These are phyloP conservation scores for Malus fusca DNA, from an alignment of 306 rosid genomes.

Conservation along the genomic window DNA sequence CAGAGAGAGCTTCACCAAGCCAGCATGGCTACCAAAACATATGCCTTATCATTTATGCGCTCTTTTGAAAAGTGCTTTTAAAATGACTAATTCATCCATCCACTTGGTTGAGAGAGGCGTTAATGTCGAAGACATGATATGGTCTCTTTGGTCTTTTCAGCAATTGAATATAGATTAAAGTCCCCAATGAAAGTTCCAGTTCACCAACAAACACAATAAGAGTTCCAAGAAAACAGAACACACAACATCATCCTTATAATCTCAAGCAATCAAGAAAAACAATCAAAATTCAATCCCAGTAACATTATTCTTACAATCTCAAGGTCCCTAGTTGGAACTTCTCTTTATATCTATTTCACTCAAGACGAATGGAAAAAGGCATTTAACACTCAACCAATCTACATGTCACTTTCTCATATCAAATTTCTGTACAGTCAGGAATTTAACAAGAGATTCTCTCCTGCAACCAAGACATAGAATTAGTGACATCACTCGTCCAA, in stretches of 20 bases:
- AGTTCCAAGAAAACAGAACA: background rate
- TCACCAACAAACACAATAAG: too few species aligned
- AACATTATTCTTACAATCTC: conserved; percentile 32
- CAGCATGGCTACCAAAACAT: too few species aligned
- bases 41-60: too few species aligned
- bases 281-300: conserved; percentile 21
- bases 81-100: too few species aligned
- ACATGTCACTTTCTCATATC: conserved; percentile 26
- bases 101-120: background rate
- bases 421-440: conserved; percentile 41
- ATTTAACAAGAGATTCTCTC: background rate
- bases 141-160: too few species aligned
- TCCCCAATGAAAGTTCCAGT: too few species aligned
- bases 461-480: background rate
- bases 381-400: conserved; percentile 18
- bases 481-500: too few species aligned
- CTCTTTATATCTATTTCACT: conserved; percentile 11
- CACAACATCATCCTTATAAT: background rate
- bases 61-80: too few species aligned
- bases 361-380: background rate
- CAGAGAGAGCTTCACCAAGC: too few species aligned
- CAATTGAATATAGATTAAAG: too few species aligned
- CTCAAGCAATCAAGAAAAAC: background rate
- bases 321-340: conserved; percentile 19
- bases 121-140: background rate